phyloP scores from a whole-genome alignment of 306 rosid genomes.

The Cucurbita pepo region DNA sequence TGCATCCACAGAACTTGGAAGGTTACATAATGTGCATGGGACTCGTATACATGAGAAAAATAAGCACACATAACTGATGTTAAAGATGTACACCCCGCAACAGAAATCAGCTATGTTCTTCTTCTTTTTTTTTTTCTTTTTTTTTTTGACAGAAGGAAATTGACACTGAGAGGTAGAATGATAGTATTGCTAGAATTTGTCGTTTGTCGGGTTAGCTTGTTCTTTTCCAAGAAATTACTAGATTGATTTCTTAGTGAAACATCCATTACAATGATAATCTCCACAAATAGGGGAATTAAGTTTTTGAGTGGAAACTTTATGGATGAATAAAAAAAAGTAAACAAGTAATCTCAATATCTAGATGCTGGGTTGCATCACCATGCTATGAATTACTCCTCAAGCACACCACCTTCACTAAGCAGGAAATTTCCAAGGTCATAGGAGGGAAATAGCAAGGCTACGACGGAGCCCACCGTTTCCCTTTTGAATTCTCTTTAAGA shows the following conservation, averaged over 20 bases:
- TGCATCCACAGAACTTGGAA: conserved; percentile 18
- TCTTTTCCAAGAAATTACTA: too few species aligned
- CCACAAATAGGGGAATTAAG: background rate
- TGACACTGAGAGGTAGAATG: background rate
- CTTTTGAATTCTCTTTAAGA: background rate
- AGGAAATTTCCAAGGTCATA: background rate
- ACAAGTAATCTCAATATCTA: background rate
- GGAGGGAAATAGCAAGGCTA: background rate
- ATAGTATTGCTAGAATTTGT: background rate
- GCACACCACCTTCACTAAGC: background rate
- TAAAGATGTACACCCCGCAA: background rate
- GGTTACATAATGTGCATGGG: background rate
- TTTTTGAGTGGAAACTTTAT: background rate
- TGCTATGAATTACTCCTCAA: background rate
- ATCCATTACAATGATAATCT: background rate
- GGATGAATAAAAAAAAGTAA: background rate
- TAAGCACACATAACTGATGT: background rate
- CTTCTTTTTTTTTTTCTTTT: too few species aligned
- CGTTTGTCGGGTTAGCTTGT: background rate
- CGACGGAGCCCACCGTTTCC: background rate
- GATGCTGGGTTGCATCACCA: background rate
- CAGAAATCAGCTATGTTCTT: background rate
- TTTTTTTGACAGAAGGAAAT: background rate
- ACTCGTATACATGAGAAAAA: background rate
- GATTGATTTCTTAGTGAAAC: background rate